phyloP scores from a whole-genome alignment of 2,329 filamentous ascomycete species.

The Curvularia sp. region DNA sequence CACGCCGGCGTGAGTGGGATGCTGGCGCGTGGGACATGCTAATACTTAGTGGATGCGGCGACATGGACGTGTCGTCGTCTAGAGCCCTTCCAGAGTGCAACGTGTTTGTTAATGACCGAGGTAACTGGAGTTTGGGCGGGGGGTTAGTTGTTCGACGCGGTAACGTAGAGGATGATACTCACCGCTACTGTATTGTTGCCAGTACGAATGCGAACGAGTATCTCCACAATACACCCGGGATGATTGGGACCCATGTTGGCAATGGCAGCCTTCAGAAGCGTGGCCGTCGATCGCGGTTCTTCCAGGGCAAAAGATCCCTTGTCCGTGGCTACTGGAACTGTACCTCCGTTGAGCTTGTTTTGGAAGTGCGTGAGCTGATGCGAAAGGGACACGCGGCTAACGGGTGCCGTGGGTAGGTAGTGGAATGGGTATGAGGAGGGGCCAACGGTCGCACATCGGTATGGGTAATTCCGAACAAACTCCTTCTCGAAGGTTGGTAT shows the following conservation, averaged over 20 bases:
- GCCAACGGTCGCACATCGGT: conserved; percentile 24
- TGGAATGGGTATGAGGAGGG: conserved; percentile 15
- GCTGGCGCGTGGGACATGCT: conserved; percentile 18
- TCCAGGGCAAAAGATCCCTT: not conserved
- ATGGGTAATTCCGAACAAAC: conserved; percentile 28
- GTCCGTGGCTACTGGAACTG: conserved; percentile 7
- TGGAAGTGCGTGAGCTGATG: conserved; percentile 7
- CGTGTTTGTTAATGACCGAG: conserved; percentile 10
- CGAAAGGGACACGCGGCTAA: conserved; percentile 20
- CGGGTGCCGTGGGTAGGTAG: conserved; percentile 14
- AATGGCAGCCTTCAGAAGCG: conserved; percentile 7
- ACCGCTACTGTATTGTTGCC: conserved; percentile 12
- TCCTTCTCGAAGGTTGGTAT: conserved; percentile 31
- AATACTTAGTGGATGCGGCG: conserved; percentile 19
- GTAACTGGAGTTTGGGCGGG: not conserved
- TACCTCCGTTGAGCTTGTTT: conserved; percentile 13
- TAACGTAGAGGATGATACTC: conserved; percentile 12
- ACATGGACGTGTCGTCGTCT: conserved; percentile 31
- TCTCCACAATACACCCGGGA: conserved; percentile 25
- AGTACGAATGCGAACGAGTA: conserved; percentile 12
- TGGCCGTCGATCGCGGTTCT: conserved; percentile 14
- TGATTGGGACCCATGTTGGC: conserved; percentile 10
- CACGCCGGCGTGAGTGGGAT: conserved; percentile 14
- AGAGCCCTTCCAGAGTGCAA: conserved; percentile 10
- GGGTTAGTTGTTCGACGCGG: not conserved